A percentile compares a stretch with the other conserved stretches of the same genome.
Conservation (phyloP, 163 green algal species). For the Scenedesmus sp. region DNA sequence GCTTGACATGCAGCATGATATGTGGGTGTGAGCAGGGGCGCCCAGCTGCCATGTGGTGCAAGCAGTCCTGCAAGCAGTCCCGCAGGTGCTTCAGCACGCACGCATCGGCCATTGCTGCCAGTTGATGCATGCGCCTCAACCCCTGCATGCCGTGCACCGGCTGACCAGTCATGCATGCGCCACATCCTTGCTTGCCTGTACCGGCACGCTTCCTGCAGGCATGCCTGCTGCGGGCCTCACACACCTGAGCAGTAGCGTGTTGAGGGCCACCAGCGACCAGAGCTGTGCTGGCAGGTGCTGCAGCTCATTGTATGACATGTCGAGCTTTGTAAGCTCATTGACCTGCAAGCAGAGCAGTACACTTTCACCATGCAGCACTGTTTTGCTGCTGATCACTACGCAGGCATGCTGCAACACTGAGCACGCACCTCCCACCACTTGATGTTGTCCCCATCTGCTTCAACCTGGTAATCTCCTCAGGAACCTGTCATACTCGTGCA, state of each 20-base stretch:
- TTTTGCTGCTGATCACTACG: background rate
- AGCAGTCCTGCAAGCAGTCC: background rate
- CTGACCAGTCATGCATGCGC: too few relatives aligned
- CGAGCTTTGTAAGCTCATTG: constrained; percentile 56
- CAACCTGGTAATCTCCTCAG: constrained; percentile 17
- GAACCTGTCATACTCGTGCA: constrained; percentile 17
- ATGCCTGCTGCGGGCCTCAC: background rate
- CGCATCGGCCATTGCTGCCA: background rate
- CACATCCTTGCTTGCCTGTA: background rate
- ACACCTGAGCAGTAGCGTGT: constrained; percentile 56
- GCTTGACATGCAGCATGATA: background rate
- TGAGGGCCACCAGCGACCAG: constrained; percentile 52
- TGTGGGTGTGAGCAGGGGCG: background rate
- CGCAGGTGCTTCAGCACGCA: background rate
- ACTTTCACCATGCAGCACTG: background rate
- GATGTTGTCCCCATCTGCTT: constrained; percentile 12
- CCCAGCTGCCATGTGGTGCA: background rate
- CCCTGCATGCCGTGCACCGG: background rate
- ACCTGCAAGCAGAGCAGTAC: constrained; percentile 36
- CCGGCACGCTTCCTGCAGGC: background rate
- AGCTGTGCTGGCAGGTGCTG: constrained; percentile 55
- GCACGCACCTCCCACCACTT: constrained; percentile 69
- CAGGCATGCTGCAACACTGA: background rate
- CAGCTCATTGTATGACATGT: constrained; percentile 64
- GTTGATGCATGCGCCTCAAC: background rate